Evolutionary conservation across 202 grass and related monocot genomes (phyloP).

Genomic region (Zizania palustris): DNA sequence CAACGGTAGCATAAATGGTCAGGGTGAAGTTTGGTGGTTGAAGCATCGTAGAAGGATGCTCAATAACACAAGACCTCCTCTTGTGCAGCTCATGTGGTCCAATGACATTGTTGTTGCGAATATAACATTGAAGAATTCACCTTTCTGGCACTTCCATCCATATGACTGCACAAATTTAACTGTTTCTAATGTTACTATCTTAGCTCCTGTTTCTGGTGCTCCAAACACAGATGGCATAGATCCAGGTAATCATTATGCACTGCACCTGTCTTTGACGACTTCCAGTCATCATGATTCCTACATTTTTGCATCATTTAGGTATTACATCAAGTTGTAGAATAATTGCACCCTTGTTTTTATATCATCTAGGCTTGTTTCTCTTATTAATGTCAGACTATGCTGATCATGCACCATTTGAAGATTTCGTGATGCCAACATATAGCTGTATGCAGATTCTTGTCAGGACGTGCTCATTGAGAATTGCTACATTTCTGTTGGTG

Average conservation of each 20-base stretch:
- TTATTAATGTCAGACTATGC: not conserved
- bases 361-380: not conserved
- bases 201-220: constrained; percentile 86
- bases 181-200: constrained; percentile 81
- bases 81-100: constrained; percentile 95
- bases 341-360: not conserved
- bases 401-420: not conserved
- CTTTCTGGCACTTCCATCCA: constrained; percentile 94
- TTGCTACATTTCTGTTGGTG: constrained; percentile 94
- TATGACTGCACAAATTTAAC: constrained; percentile 95
- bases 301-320: not conserved
- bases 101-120: constrained; percentile 88
- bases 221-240: constrained; percentile 98
- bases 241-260: constrained; percentile 68
- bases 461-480: constrained; percentile 95
- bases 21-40: constrained; percentile 91
- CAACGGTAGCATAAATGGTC: constrained; percentile 95
- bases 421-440: constrained; percentile 32
- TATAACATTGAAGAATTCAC: constrained; percentile 79
- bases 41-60: constrained; percentile 82
- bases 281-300: not conserved
- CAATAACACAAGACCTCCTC: constrained; percentile 89
- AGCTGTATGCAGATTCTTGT: constrained; percentile 72
- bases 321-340: not conserved
- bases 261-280: constrained; percentile 9